Conservation (phyloP, 495 filamentous ascomycete genomes). For the Hyaloscypha finlandica region DNA sequence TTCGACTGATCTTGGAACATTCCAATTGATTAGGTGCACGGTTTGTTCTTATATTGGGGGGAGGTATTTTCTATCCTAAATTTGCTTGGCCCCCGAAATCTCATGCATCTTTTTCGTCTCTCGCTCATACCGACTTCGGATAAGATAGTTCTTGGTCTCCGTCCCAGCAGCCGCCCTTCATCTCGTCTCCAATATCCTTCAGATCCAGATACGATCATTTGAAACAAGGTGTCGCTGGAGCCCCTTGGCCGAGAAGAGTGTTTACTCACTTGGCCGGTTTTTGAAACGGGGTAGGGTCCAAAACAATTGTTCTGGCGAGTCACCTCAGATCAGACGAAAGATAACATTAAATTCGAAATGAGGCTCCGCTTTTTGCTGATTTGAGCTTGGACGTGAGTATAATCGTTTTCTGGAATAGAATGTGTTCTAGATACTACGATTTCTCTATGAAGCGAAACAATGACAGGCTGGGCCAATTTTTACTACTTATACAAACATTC, state of each 20-base stretch:
- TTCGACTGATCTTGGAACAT: no score
- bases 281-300: neutral
- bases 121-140: no score
- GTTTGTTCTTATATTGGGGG: no score
- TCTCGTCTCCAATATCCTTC: constrained; percentile 4
- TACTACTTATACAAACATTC: neutral
- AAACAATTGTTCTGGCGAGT: neutral
- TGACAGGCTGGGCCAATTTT: neutral
- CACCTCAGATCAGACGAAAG: neutral
- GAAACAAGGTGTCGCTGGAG: neutral
- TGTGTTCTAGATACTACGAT: neutral
- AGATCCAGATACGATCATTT: neutral
- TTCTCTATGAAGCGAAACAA: neutral
- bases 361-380: neutral
- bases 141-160: neutral
- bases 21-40: no score
- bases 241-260: neutral
- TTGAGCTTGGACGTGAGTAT: neutral
- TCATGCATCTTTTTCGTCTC: no score
- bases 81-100: no score
- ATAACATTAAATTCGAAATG: neutral
- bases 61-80: no score
- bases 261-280: neutral
- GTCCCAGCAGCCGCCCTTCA: neutral
- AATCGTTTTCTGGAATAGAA: neutral